Base-by-base conservation (phyloP, 169 alveolate genomes). In the Eimeria acervulina region DNA sequence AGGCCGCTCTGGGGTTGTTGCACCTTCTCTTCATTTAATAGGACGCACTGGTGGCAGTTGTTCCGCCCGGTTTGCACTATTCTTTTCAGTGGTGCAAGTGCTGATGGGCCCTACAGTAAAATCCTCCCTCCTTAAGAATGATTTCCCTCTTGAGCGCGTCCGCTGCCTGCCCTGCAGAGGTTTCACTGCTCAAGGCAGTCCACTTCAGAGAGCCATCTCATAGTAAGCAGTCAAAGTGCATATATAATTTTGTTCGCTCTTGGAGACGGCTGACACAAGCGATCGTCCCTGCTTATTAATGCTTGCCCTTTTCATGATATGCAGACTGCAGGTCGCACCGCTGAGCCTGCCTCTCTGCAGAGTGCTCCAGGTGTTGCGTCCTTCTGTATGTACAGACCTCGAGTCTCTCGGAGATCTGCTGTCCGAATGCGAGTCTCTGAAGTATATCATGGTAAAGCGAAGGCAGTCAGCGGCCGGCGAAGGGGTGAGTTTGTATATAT, bases 401-500 rank as follows among this genome's bases (percentile, higher is more conserved):
- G 92, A 83, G 47, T 31, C 92, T 23, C 51, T 83, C 23, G 92
- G 72, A 31, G 92, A 21, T 66, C 55, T 83, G 15, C 72, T 83
- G 28, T 83, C 92, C 33, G 92, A 83, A 55, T 83, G 92, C 92
- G 92, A 83, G 52, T 83, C 52, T 31, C 92, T 83, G 40, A 47
- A 55, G 51, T 83, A 83, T 21, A 83, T 83, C 21, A 17, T 47
- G 28, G 21, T 83, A 38, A 55, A 13, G 47, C 78, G 92, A 28
- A 47, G 76, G 33, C 76, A 44, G 38, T 47, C 74, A 12, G 92
- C 42, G 15, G 51, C 51, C 33, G 55, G 76, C 55, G 92, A 83
- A 19, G 92, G 63, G 55, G 33, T 76, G 55, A 36, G 19, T 33
- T 74, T 83, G 74, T 52, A 68, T 40, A 28, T 10, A 19, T 17